Evolutionary conservation across 1,284 basidiomycete species (phyloP).

Genomic region (Rhodotorula mucilaginosa): DNA sequence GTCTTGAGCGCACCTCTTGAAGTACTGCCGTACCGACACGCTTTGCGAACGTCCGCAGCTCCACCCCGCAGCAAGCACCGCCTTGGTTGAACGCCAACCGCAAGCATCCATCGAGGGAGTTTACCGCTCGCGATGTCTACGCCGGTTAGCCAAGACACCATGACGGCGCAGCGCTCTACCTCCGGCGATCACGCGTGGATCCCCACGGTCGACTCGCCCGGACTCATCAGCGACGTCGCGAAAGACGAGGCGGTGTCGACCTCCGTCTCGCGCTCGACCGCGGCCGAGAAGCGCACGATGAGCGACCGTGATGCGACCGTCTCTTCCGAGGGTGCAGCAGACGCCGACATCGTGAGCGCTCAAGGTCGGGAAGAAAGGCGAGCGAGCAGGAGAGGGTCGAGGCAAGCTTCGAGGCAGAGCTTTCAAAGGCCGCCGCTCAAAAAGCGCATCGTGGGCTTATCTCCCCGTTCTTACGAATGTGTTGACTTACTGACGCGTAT

Average conservation of each 20-base stretch:
- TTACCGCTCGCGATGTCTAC: neutral
- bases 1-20: neutral
- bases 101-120: neutral
- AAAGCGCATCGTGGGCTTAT: conserved; percentile 6
- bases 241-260: conserved; percentile 11
- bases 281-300: conserved; percentile 10
- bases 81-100: no score
- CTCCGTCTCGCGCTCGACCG: conserved; percentile 12
- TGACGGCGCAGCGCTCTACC: neutral
- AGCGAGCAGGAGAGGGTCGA: neutral
- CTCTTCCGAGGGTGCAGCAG: neutral
- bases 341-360: no score
- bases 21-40: neutral
- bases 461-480: neutral
- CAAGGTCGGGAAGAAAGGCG: conserved; percentile 5
- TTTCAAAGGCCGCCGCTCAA: conserved; percentile 9
- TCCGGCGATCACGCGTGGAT: neutral
- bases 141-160: no score
- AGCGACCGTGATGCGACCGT: neutral
- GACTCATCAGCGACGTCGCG: neutral
- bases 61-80: no score
- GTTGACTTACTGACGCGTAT: neutral
- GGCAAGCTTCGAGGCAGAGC: conserved; percentile 13
- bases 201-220: neutral
- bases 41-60: no score